A percentile compares a stretch with the other conserved stretches of the same genome.
Evolutionary conservation across 1,284 basidiomycete genomes (phyloP).

Genomic region (Golubevia sp.): DNA sequence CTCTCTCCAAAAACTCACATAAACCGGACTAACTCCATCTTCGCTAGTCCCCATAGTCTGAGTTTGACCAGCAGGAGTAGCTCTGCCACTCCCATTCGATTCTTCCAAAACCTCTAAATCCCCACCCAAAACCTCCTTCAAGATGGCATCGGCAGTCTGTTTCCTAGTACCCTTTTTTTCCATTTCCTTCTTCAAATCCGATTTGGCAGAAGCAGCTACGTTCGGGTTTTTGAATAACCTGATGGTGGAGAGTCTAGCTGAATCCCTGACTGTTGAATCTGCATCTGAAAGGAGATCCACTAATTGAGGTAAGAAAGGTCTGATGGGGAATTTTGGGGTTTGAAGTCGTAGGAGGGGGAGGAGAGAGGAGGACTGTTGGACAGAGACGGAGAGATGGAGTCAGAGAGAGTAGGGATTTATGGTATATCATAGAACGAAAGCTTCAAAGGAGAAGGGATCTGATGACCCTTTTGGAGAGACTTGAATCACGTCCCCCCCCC

Average conservation of each 20-base stretch:
- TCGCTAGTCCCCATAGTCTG: no score
- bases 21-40: no score
- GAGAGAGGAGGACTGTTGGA: conserved; percentile 20
- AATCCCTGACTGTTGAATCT: conserved; percentile 44
- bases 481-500: no score
- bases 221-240: conserved; percentile 22
- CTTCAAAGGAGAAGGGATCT: no score
- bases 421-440: background rate
- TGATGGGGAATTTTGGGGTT: conserved; percentile 28
- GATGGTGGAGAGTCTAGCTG: conserved; percentile 27
- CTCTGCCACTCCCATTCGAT: no score
- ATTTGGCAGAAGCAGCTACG: conserved; percentile 34
- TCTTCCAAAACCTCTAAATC: background rate
- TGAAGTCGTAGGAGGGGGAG: conserved; percentile 12
- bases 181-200: conserved; percentile 49
- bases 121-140: conserved; percentile 23
- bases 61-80: no score
- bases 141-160: conserved; percentile 35
- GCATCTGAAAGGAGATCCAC: conserved; percentile 43
- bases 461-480: no score
- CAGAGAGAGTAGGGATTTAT: background rate
- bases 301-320: conserved; percentile 36
- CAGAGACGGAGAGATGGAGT: background rate
- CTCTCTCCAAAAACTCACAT: no score
- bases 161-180: conserved; percentile 30